Base-by-base conservation (phyloP, 164 flowering plant species). In the Taxillus chinensis region DNA sequence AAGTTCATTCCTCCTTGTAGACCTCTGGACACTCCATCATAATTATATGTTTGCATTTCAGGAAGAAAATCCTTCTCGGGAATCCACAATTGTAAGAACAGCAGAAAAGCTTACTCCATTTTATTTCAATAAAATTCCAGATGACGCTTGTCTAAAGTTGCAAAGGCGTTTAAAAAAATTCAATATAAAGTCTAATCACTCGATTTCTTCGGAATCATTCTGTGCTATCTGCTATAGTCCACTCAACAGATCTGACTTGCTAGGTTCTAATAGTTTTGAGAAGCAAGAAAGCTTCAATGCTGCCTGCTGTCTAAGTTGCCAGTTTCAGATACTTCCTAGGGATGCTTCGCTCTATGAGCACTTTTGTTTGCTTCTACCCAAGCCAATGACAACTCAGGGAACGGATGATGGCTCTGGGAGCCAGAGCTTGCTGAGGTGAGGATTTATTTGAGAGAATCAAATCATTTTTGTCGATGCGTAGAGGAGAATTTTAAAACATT, bases 61-160 rank as follows among this genome's bases (percentile, higher is more conserved):
- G 96, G 83, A 87, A 78, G 99, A 95, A 71, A 89, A 95, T 74
- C 89, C 88, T 75, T 83, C 96, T 56, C 86, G 99, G 7, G 95
- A 87, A 62, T 79, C 85, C 69, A 90, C 97, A 45, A 90, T 91
- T 71, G 78, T 95, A 52, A 79, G 96, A 68, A 95, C 97, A 41
- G 97, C 96, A 62, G 96, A 87, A 65, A 95, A 95, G 83, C 90
- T 90, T 54, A 86, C 74, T 57, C 95, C 97, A 41, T 90, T 95
- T 68, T 75, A 71, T 64, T 91, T 95, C 75, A 95, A 90, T 66
- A 81, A 67, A 71, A 75, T 86, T 60, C 81, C 85, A 45, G 90
- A 67, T 37, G 70, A 67, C 50, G 73, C 64, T 64, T 71, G 71
- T 57, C 58, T 80, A 68, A 81, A 86, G 41, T 79, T 85, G 39